Conservation (phyloP, 768 basidiomycete genomes). For the Paxillus involutus region DNA sequence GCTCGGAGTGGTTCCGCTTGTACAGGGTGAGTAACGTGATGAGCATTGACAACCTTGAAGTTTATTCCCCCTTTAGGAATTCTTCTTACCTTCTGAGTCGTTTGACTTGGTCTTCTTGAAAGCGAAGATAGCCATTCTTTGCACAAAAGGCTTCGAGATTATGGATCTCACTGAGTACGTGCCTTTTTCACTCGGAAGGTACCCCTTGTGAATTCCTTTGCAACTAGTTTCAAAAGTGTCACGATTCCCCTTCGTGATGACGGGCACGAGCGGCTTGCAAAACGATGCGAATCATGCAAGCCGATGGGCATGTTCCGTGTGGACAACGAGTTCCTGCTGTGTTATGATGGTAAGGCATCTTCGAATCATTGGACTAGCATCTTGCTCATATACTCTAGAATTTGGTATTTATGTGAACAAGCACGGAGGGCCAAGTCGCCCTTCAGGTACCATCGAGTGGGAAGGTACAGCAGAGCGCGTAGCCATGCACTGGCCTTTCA, state of each 20-base stretch:
- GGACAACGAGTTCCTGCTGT: conserved; percentile 87
- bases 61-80: conserved; percentile 52
- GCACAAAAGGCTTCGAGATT: conserved; percentile 94
- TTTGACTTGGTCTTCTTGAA: conserved; percentile 91
- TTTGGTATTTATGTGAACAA: conserved; percentile 92
- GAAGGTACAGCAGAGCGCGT: conserved; percentile 89
- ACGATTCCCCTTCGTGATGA: conserved; percentile 87
- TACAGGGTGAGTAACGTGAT: conserved; percentile 56
- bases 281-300: conserved; percentile 76
- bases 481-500: conserved; percentile 85
- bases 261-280: conserved; percentile 67
- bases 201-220: not conserved
- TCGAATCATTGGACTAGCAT: not conserved
- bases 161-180: conserved; percentile 93
- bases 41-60: not conserved
- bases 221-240: conserved; percentile 73
- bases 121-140: conserved; percentile 89
- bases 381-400: conserved; percentile 43
- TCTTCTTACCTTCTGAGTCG: conserved; percentile 90
- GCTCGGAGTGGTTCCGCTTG: conserved; percentile 93
- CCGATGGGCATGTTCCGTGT: conserved; percentile 91
- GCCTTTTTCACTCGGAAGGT: not conserved
- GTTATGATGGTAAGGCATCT: conserved; percentile 72
- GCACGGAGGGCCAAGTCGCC: conserved; percentile 82
- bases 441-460: conserved; percentile 82